Percentiles rank a stretch among this genome's conserved stretches.
These are phyloP conservation scores for Candida khao-thaluensis DNA, from an alignment of 805 yeast genomes.

Conservation along the genomic window DNA sequence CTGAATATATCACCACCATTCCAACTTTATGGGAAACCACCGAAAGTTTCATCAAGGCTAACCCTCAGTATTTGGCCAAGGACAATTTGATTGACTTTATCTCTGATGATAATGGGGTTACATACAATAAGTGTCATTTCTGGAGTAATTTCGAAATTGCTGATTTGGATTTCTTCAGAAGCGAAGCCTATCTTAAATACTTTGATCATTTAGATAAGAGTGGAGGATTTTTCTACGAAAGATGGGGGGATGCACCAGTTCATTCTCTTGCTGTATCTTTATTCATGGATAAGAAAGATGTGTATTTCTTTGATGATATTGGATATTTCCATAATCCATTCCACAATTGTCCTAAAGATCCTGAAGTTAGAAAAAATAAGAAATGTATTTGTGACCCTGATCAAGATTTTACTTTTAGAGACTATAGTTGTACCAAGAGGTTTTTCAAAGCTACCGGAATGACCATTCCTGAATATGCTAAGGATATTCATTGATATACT, in stretches of 20 bases:
- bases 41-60: constrained; percentile 59
- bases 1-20: constrained; percentile 81
- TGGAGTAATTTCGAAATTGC: constrained; percentile 91
- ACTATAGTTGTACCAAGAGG: constrained; percentile 67
- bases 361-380: constrained; percentile 50
- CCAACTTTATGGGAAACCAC: constrained; percentile 80
- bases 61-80: constrained; percentile 60
- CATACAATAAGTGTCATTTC: constrained; percentile 81
- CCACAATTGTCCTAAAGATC: constrained; percentile 74
- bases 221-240: constrained; percentile 93
- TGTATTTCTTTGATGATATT: constrained; percentile 79
- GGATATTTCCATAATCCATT: constrained; percentile 85
- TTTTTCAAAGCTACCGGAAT: constrained; percentile 37
- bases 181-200: constrained; percentile 67
- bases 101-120: constrained; percentile 62
- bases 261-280: constrained; percentile 85
- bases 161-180: constrained; percentile 69
- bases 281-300: constrained; percentile 63
- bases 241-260: constrained; percentile 95
- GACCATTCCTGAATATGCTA: constrained; percentile 17
- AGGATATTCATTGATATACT: no score
- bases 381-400: constrained; percentile 73
- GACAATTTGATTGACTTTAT: constrained; percentile 70
- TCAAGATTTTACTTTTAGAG: constrained; percentile 76
- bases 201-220: constrained; percentile 71